Evolutionary conservation across 306 rosid species (phyloP), one percentile per base, ranked within the genome.

Genomic region (Lotus japonicus): DNA sequence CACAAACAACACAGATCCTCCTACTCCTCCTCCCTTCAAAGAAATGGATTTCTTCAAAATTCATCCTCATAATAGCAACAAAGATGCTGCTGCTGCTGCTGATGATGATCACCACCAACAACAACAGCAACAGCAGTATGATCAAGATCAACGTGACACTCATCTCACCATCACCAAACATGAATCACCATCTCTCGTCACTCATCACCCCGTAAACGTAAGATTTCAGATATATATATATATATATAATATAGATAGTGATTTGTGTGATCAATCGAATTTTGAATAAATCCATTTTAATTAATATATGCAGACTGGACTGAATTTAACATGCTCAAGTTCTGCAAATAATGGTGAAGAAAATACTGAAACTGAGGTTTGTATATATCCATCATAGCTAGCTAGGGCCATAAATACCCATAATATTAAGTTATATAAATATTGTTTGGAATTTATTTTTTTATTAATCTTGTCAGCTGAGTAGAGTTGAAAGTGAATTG

Each of bases 41-140:
- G 87, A 79, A 72, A 26, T 79, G 77, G 80, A 83, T 64, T 76
- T 83, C 80, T 83, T 83, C 73, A 26, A 26, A 0, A 26, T 2
- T 26, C 2, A 26, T 26, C 4, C 2, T 26, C 0, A 35, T 11
- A 42, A 21, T 10, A 49, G 7, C 35, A 66, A 15, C 18, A 11
- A 35, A 7, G n/a, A 9, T 21, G 26, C 26, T 21, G 26, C 1
- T 21, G 3, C 26, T 21, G 3, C 1, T 21, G 26, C 1, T 35
- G 2, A 10, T 60, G 50, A 15, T 52, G 11, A 35, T 41, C 16
- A 60, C 9, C 2, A 11, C 3, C 65, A 58, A 6, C 48, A 35
- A 6, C 8, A 31, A 0, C 62, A 4, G 0, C 31, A 28, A 5
- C 55, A 45, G 0, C 2, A 50, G 6, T 45, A 15, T 10, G n/a